Evolutionary conservation across 306 rosid species (phyloP), one percentile per base, ranked within the genome.

Genomic region (Abrus precatorius): DNA sequence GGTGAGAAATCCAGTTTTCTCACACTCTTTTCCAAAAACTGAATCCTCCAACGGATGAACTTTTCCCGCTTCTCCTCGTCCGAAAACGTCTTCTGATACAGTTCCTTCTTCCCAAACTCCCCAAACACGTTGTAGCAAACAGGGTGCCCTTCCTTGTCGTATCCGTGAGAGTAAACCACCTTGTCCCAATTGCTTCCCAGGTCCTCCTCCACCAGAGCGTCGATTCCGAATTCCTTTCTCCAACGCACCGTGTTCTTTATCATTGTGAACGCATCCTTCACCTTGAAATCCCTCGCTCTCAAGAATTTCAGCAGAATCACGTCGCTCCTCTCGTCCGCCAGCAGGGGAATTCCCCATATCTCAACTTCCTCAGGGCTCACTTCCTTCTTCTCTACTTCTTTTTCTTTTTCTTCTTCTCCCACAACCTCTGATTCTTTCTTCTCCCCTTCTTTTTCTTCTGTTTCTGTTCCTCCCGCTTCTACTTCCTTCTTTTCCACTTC

Each of bases 111-210:
- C 28, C 86, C 92, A 29, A 95, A 95, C 55, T 85, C 95, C 0
- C 99, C 98, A 2, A 91, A 95, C 3, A 95, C 85, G 89, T 95
- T 95, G 89, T 92, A 92, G 82, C 90, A 90, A 12, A 95, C 98
- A 0, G 91, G 87, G 81, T 95, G 99, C 1, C 97, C 96, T 61
- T 88, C 82, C 0, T 84, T 86, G 73, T 95, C 99, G 1, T 80
- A 72, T 0, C 99, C 99, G 3, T 84, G 69, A 7, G 80, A 81
- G 83, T 65, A 87, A 11, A 88, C 97, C 1, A 92, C 95, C 30
- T 90, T 85, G 76, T 86, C 89, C 89, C 92, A 81, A 41, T 90
- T 94, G 1, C 41, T 74, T 29, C 92, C 82, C 0, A 89, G 70
- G 20, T 93, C 98, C 32, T 94, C 97, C 1, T 79, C 82, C 34